phyloP scores from a whole-genome alignment of 2,329 filamentous ascomycete genomes.

The Pezicula neosporulosa region DNA sequence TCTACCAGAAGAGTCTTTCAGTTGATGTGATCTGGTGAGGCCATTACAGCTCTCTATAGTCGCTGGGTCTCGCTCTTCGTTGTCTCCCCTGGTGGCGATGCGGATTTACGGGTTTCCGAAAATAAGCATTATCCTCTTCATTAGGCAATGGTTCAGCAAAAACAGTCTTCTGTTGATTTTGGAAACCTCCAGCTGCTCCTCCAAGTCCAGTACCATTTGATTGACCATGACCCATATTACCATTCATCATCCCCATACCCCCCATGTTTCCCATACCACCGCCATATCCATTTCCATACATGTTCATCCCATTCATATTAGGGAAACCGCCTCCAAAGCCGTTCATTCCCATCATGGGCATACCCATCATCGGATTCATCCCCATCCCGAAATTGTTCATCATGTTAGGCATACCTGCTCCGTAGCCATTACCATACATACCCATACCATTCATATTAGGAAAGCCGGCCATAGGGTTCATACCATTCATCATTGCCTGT shows the following conservation, averaged over 20 bases:
- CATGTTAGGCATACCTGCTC: slow-evolving; percentile 31
- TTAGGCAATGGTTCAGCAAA: slow-evolving; percentile 51
- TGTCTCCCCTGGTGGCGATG: slow-evolving; percentile 83
- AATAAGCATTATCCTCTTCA: slow-evolving; percentile 86
- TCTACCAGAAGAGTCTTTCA: not conserved
- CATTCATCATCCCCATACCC: slow-evolving; percentile 26
- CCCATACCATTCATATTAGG: slow-evolving; percentile 29
- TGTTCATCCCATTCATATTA: slow-evolving; percentile 41
- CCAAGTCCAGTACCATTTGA: slow-evolving; percentile 29
- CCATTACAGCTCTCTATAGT: slow-evolving; percentile 77
- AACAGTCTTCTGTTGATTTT: slow-evolving; percentile 50
- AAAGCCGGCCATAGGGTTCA: slow-evolving; percentile 35
- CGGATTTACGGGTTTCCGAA: slow-evolving; percentile 92
- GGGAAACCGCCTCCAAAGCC: slow-evolving; percentile 28
- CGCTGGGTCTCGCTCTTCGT: slow-evolving; percentile 77
- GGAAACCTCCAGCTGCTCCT: slow-evolving; percentile 35
- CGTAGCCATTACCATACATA: slow-evolving; percentile 21
- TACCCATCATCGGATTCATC: slow-evolving; percentile 38
- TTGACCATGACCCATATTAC: slow-evolving; percentile 23
- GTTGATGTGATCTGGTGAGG: not conserved
- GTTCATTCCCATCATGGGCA: slow-evolving; percentile 34
- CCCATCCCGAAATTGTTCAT: slow-evolving; percentile 31
- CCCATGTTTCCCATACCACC: slow-evolving; percentile 8
- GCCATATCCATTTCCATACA: slow-evolving; percentile 25
- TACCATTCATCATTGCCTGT: slow-evolving; percentile 43